Base-by-base conservation (phyloP, 306 rosid species). In the Begonia peltatifolia region DNA sequence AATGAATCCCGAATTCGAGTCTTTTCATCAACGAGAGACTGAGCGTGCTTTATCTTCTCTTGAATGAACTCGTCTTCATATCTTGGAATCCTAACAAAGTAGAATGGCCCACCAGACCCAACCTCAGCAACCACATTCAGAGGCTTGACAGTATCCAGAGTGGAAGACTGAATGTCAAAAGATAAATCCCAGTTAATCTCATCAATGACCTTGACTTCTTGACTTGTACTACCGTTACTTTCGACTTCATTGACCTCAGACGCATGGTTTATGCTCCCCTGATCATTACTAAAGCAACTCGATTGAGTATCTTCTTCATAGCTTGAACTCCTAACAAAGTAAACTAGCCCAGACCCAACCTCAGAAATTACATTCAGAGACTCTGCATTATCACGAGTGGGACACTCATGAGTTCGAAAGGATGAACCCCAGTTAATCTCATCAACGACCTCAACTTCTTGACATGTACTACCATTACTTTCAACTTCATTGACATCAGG, bases 301-400 rank as follows among this genome's bases (percentile, higher is more conserved):
- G 50, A 44, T 48, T 30, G 14, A 35, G 60, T 76, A 41, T 60
- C 82, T 2, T 80, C 79, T 55, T 83, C 94, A 46, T 56, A 74
- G 74, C 89, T 70, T 10, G 94, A 93, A 46, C 65, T 50, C 74
- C 72, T 75, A 59, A 80, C 63, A 65, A 71, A 74, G 66, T n/a
- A n/a, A n/a, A 87, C 77, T 3, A 79, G 87, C 63, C 38, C 78
- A 55, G 66, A 75, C 56, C 61, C 87, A 18, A 66, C 75, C 75
- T 87, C 95, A 15, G 70, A 23, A n/a, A 18, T 76, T 62, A 62
- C 52, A 46, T 56, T 72, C 42, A 61, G 74, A 41, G 55, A n/a
- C n/a, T n/a, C n/a, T n/a, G n/a, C n/a, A n/a, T n/a, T n/a, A n/a
- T n/a, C n/a, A n/a, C n/a, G n/a, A n/a, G n/a, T 38, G n/a, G 81